phyloP scores from a whole-genome alignment of 2,329 filamentous ascomycete genomes.

The Fusarium subtropicale region DNA sequence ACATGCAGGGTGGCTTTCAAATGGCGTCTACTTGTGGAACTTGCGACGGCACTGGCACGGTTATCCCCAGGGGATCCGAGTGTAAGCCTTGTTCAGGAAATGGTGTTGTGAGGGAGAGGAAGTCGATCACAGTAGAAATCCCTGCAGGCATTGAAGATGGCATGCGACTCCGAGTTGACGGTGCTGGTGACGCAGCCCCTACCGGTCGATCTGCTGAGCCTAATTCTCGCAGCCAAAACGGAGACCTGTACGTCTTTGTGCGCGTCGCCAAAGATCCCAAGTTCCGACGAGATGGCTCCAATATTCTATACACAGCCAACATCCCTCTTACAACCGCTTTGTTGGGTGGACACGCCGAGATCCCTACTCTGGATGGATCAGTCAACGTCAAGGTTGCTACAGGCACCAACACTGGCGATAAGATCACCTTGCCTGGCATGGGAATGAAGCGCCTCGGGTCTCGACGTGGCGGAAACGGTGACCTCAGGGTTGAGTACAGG shows the following conservation, averaged over 20 bases:
- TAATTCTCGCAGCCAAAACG: slow-evolving; percentile 74
- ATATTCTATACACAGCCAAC: slow-evolving; percentile 91
- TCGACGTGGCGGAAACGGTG: slow-evolving; percentile 76
- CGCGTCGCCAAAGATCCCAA: slow-evolving; percentile 89
- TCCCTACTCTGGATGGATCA: slow-evolving; percentile 90
- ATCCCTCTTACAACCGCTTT: slow-evolving; percentile 94
- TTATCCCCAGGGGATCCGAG: slow-evolving; percentile 81
- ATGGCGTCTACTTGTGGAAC: slow-evolving; percentile 89
- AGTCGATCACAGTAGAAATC: slow-evolving; percentile 89
- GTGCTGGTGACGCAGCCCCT: slow-evolving; percentile 86
- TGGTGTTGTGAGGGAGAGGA: slow-evolving; percentile 84
- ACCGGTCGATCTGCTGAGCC: slow-evolving; percentile 76
- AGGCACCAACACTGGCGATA: slow-evolving; percentile 92
- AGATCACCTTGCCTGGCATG: slow-evolving; percentile 87
- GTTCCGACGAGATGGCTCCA: slow-evolving; percentile 87
- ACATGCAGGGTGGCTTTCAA: slow-evolving; percentile 93
- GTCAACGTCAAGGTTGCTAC: slow-evolving; percentile 92
- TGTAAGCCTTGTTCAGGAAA: slow-evolving; percentile 84
- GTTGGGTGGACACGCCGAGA: slow-evolving; percentile 87
- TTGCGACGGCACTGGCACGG: slow-evolving; percentile 82
- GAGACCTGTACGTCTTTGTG: slow-evolving; percentile 92
- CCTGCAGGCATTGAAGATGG: slow-evolving; percentile 96
- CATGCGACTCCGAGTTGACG: slow-evolving; percentile 87
- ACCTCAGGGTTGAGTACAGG: slow-evolving; percentile 93
- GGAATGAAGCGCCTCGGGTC: slow-evolving; percentile 89